Conservation (phyloP, 257 asterid genomes). For the Coffea eugenioides region DNA sequence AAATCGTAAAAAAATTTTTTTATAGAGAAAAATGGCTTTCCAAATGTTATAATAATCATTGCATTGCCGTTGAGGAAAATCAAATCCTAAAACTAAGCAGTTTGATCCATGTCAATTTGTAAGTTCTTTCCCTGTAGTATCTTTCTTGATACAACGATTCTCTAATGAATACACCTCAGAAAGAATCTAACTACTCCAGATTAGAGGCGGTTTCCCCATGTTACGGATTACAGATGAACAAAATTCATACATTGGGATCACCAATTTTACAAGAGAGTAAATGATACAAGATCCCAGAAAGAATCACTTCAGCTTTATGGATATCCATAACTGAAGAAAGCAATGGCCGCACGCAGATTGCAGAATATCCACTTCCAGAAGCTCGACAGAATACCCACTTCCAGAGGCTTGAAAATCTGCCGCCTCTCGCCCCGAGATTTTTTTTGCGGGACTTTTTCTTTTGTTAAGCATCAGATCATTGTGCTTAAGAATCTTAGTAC, state of each 20-base stretch:
- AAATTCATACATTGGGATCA: neutral
- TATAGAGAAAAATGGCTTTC: too few relatives aligned
- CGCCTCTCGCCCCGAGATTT: neutral
- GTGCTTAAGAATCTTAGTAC: conserved; percentile 30
- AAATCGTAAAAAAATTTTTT: too few relatives aligned
- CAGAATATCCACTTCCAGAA: neutral
- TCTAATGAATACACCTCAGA: neutral
- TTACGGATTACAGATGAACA: neutral
- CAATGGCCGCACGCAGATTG: neutral
- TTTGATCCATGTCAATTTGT: neutral
- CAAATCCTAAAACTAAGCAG: neutral
- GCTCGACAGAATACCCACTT: neutral
- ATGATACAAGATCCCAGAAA: neutral
- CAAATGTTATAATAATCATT: neutral
- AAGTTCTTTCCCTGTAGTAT: conserved; percentile 1
- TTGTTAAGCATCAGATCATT: neutral
- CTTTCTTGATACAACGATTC: neutral
- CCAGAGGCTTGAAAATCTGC: neutral
- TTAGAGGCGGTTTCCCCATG: neutral
- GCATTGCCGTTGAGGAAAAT: neutral
- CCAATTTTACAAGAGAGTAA: neutral
- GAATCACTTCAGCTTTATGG: conserved; percentile 1
- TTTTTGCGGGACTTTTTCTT: neutral
- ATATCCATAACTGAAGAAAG: neutral
- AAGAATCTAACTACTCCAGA: neutral